A percentile compares a stretch with the other conserved stretches of the same genome.
These are phyloP conservation scores for Kodamaea kakaduensis DNA, from an alignment of 805 yeast genomes.

Conservation along the genomic window DNA sequence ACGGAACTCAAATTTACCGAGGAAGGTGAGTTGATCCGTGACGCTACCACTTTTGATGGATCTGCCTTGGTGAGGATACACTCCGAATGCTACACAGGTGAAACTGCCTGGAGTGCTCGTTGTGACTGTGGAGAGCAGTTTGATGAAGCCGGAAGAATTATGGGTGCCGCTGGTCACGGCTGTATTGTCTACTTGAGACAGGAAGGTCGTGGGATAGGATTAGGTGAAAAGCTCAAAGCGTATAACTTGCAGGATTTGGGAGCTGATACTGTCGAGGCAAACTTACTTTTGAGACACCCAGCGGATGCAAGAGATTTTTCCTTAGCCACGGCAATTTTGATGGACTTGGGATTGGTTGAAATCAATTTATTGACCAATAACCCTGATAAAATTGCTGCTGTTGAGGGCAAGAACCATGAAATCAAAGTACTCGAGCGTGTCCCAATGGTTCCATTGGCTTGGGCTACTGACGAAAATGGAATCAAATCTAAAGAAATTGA, in stretches of 20 bases:
- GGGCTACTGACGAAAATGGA: constrained; percentile 59
- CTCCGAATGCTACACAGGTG: constrained; percentile 98
- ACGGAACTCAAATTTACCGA: constrained; percentile 28
- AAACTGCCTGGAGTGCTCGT: constrained; percentile 98
- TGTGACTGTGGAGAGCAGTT: constrained; percentile 99
- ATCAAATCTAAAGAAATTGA: constrained; percentile 83
- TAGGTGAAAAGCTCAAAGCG: constrained; percentile 96
- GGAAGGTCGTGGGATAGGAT: constrained; percentile 97
- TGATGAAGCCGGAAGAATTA: constrained; percentile 92
- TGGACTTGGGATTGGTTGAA: constrained; percentile 71
- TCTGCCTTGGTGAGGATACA: constrained; percentile 82
- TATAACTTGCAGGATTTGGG: constrained; percentile 96
- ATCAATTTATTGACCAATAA: constrained; percentile 86
- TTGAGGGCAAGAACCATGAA: constrained; percentile 76
- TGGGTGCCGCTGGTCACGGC: constrained; percentile 86
- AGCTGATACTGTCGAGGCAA: constrained; percentile 97
- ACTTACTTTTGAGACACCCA: constrained; percentile 87
- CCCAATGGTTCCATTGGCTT: constrained; percentile 95
- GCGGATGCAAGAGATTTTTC: constrained; percentile 96
- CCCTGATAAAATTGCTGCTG: constrained; percentile 94
- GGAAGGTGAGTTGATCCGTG: constrained; percentile 27
- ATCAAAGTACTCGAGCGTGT: constrained; percentile 82
- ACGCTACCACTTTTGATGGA: constrained; percentile 28
- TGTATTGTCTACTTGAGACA: constrained; percentile 94
- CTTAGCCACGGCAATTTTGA: constrained; percentile 85